Conservation (phyloP, 2,329 filamentous ascomycete species). For the Aspergillus sergii region DNA sequence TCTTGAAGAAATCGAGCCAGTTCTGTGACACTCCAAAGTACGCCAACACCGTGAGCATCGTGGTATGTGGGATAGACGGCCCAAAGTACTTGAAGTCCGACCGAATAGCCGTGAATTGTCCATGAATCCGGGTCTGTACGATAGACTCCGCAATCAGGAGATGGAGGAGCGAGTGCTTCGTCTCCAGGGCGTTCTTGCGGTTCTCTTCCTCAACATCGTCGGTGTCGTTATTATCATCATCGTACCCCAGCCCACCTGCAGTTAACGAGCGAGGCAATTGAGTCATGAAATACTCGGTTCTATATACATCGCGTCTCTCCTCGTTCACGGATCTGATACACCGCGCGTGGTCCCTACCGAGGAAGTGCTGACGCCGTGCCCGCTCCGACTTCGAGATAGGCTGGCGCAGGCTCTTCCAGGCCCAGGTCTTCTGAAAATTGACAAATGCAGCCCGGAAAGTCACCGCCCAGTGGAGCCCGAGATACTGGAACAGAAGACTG, state of each 20-base stretch:
- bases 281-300: slow-evolving; percentile 56
- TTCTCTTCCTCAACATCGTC: slow-evolving; percentile 33
- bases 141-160: slow-evolving; percentile 59
- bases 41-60: slow-evolving; percentile 58
- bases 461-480: slow-evolving; percentile 56
- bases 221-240: slow-evolving; percentile 38
- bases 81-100: slow-evolving; percentile 64
- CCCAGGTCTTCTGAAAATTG: slow-evolving; percentile 38
- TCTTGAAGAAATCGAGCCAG: slow-evolving; percentile 63
- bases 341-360: slow-evolving; percentile 23
- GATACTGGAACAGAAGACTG: slow-evolving; percentile 57
- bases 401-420: slow-evolving; percentile 44
- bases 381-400: slow-evolving; percentile 40
- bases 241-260: slow-evolving; percentile 42
- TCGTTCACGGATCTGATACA: slow-evolving; percentile 33
- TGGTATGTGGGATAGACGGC: slow-evolving; percentile 61
- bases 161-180: slow-evolving; percentile 61
- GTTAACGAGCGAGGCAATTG: slow-evolving; percentile 52
- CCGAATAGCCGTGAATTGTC: slow-evolving; percentile 56
- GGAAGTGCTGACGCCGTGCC: slow-evolving; percentile 50
- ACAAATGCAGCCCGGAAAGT: slow-evolving; percentile 49
- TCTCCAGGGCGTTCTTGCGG: slow-evolving; percentile 48
- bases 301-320: slow-evolving; percentile 41
- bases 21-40: slow-evolving; percentile 61
- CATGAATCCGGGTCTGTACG: slow-evolving; percentile 51